These are phyloP conservation scores for Pestalotiopsis sp. DNA, from an alignment of 2,329 filamentous ascomycete genomes.

Conservation along the genomic window DNA sequence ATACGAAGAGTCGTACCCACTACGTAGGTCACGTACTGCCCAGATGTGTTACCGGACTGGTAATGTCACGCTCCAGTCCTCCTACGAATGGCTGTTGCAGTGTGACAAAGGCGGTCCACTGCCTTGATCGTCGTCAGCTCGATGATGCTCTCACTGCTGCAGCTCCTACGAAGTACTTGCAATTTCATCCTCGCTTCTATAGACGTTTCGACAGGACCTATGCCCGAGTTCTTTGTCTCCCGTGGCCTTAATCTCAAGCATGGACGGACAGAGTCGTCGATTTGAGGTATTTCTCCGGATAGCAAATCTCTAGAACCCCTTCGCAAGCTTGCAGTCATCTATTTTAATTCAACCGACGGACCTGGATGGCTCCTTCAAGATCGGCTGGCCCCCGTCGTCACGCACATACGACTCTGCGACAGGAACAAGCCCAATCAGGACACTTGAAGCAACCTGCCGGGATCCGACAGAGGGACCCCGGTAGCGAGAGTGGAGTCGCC, in stretches of 20 bases:
- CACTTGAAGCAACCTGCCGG: constrained; percentile 8
- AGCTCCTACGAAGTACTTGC: not conserved
- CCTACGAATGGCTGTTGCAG: not conserved
- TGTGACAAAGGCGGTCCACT: not conserved
- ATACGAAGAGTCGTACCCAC: not conserved
- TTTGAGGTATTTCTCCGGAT: not conserved
- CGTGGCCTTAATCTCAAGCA: not conserved
- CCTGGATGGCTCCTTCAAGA: not conserved
- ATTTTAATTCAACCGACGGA: not conserved
- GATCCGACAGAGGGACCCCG: not conserved
- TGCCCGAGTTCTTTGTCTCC: not conserved
- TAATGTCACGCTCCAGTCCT: not conserved
- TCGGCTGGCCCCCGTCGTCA: not conserved
- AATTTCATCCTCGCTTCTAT: not conserved
- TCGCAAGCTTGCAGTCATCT: not conserved
- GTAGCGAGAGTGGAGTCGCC: not conserved
- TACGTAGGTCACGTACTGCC: not conserved
- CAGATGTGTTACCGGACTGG: not conserved
- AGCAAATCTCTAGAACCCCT: not conserved
- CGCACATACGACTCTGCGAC: not conserved
- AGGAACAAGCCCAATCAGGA: not conserved
- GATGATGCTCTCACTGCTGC: not conserved
- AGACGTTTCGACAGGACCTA: not conserved
- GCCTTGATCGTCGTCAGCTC: not conserved
- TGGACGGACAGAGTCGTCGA: not conserved